Evolutionary conservation across 1,139 yeast genomes (phyloP).

Genomic region (Debaryomyces robertsiae): DNA sequence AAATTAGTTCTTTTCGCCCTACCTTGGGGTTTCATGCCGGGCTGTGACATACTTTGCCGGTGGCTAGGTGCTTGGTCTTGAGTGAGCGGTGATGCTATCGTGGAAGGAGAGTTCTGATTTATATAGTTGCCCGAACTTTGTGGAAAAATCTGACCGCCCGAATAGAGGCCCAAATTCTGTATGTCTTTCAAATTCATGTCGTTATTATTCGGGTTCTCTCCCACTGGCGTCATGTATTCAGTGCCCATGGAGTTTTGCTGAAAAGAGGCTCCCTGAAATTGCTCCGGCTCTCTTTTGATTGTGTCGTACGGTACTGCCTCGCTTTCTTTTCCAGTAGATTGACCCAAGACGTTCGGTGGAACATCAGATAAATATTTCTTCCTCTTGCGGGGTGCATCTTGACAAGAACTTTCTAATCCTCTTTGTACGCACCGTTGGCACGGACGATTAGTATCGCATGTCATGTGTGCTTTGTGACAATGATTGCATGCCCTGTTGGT

Average conservation of each 20-base stretch:
- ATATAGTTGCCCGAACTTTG: background rate
- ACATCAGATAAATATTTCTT: constrained; percentile 76
- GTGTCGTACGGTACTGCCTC: constrained; percentile 1
- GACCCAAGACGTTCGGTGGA: constrained; percentile 28
- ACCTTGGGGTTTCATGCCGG: constrained; percentile 2
- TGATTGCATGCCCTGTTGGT: constrained; percentile 84
- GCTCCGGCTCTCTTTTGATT: background rate
- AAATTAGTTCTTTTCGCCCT: constrained; percentile 41
- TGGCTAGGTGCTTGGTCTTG: background rate
- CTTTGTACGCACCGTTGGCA: constrained; percentile 76
- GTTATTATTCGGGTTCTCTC: background rate
- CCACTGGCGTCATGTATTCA: constrained; percentile 1
- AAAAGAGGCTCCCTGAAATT: constrained; percentile 10
- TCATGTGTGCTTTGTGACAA: constrained; percentile 84
- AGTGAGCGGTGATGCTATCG: background rate
- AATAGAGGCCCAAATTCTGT: constrained; percentile 5
- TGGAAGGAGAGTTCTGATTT: background rate
- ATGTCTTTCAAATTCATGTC: constrained; percentile 3
- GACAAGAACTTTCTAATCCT: constrained; percentile 72
- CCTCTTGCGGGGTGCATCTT: constrained; percentile 86
- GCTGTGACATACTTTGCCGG: background rate
- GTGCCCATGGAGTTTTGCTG: constrained; percentile 12
- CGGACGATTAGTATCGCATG: constrained; percentile 82
- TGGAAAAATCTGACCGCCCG: constrained; percentile 3
- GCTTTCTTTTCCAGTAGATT: background rate